Conservation (phyloP, 495 filamentous ascomycete genomes). For the Xylaria castorea region DNA sequence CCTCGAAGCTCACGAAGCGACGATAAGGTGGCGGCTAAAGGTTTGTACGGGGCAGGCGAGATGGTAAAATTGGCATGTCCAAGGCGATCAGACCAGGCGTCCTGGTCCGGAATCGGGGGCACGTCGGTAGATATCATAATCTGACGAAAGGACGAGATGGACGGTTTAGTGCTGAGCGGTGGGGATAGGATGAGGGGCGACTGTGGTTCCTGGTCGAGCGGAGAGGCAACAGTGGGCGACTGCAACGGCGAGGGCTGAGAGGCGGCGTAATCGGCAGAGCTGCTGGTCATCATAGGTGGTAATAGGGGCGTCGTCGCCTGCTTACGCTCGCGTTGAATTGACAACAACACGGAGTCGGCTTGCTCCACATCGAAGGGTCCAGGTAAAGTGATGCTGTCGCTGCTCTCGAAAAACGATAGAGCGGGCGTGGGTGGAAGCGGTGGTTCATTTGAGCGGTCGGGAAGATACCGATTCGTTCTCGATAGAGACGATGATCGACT, state of each 20-base stretch:
- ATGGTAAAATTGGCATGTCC: constrained; percentile 95
- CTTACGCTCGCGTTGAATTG: constrained; percentile 63
- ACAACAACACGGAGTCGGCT: constrained; percentile 54
- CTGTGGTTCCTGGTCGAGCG: constrained; percentile 35
- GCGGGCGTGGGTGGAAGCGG: constrained; percentile 70
- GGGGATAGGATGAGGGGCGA: constrained; percentile 66
- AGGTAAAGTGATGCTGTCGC: constrained; percentile 50
- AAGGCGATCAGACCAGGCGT: constrained; percentile 81
- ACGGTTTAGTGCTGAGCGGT: constrained; percentile 80
- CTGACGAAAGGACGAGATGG: constrained; percentile 73
- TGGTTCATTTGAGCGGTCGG: constrained; percentile 60
- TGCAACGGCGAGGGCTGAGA: constrained; percentile 78
- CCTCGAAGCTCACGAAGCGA: constrained; percentile 71
- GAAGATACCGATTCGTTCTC: constrained; percentile 56
- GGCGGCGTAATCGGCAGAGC: constrained; percentile 38
- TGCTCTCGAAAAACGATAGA: constrained; percentile 68
- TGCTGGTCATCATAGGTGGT: constrained; percentile 75
- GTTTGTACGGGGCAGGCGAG: constrained; percentile 78
- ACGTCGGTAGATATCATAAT: constrained; percentile 46
- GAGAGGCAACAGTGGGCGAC: constrained; percentile 69
- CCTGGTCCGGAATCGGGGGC: constrained; percentile 61
- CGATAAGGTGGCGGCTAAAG: constrained; percentile 61
- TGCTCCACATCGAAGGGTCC: constrained; percentile 65
- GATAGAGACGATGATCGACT: constrained; percentile 74
- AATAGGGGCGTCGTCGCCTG: constrained; percentile 81